phyloP scores from a whole-genome alignment of 371 early-diverging fungal genomes.

The Haplosporangium sp. region DNA sequence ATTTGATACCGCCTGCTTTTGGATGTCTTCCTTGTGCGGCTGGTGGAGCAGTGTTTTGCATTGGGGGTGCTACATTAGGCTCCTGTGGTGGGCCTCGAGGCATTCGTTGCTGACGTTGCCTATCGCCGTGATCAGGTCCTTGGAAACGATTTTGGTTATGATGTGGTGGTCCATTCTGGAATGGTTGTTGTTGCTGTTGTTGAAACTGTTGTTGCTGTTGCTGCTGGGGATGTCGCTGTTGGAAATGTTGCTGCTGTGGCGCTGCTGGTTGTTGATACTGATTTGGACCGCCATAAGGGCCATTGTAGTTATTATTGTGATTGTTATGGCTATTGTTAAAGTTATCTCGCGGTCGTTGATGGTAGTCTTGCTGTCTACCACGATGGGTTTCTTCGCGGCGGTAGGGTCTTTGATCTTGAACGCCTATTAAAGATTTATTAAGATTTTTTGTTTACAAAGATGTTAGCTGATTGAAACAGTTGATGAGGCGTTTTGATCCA shows the following conservation, averaged over 20 bases:
- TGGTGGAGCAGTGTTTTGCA: slow-evolving; percentile 24
- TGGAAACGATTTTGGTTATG: slow-evolving; percentile 32
- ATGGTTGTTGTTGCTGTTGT: slow-evolving; percentile 22
- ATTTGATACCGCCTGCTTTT: slow-evolving; percentile 35
- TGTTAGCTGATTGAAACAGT: background rate
- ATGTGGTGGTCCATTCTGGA: slow-evolving; percentile 25
- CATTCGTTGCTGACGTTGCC: slow-evolving; percentile 35
- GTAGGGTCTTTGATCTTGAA: slow-evolving; percentile 52
- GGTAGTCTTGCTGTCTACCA: slow-evolving; percentile 27
- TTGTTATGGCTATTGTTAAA: slow-evolving; percentile 21
- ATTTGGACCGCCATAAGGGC: slow-evolving; percentile 5
- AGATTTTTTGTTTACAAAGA: background rate
- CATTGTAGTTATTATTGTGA: slow-evolving; percentile 11
- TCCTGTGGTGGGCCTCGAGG: slow-evolving; percentile 36
- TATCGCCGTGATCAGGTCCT: slow-evolving; percentile 33
- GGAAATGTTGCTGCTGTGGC: slow-evolving; percentile 10
- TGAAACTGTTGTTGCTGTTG: slow-evolving; percentile 26
- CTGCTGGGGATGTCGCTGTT: slow-evolving; percentile 19
- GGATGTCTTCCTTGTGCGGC: slow-evolving; percentile 15
- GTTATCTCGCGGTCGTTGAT: slow-evolving; percentile 35
- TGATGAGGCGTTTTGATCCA: slow-evolving; percentile 11
- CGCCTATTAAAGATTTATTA: slow-evolving; percentile 14
- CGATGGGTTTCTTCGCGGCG: slow-evolving; percentile 47
- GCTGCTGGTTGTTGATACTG: slow-evolving; percentile 19
- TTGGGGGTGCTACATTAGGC: slow-evolving; percentile 18